A percentile compares a stretch with the other conserved stretches of the same genome.
phyloP scores from a whole-genome alignment of 129 eudicot genomes.

The Centella asiatica region DNA sequence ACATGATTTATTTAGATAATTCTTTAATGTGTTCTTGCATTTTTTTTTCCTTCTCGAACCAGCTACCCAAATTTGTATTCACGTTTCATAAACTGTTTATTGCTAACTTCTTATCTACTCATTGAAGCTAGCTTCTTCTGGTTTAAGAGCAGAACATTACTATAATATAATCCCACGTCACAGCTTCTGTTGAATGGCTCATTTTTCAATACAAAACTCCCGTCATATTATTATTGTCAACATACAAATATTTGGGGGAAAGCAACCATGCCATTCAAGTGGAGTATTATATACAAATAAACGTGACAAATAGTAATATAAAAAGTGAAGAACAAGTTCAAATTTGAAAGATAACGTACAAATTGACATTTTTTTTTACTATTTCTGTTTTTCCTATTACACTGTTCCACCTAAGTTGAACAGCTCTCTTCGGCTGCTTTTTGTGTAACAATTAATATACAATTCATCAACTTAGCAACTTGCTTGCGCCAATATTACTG shows the following conservation, averaged over 20 bases:
- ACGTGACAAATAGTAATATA: too few relatives aligned
- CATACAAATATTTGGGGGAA: background rate
- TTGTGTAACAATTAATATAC: conserved; percentile 32
- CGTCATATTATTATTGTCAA: too few relatives aligned
- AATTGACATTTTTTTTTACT: background rate
- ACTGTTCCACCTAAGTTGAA: background rate
- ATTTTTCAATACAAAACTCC: background rate
- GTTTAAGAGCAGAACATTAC: too few relatives aligned
- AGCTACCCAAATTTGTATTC: too few relatives aligned
- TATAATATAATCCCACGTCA: too few relatives aligned
- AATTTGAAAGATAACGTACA: background rate
- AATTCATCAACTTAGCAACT: conserved; percentile 37
- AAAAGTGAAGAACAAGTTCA: background rate
- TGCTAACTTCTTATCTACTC: too few relatives aligned
- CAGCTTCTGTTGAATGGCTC: too few relatives aligned
- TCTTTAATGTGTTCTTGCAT: too few relatives aligned
- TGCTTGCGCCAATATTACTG: conserved; percentile 23
- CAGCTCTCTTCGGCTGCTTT: conserved; percentile 46
- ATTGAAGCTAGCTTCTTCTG: too few relatives aligned
- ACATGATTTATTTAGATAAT: too few relatives aligned
- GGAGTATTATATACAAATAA: background rate
- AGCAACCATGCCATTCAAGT: background rate
- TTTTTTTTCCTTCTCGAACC: too few relatives aligned
- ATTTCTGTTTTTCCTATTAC: background rate
- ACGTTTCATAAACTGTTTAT: too few relatives aligned